Conservation (phyloP, 768 basidiomycete genomes). For the Pulveroboletus ravenelii region DNA sequence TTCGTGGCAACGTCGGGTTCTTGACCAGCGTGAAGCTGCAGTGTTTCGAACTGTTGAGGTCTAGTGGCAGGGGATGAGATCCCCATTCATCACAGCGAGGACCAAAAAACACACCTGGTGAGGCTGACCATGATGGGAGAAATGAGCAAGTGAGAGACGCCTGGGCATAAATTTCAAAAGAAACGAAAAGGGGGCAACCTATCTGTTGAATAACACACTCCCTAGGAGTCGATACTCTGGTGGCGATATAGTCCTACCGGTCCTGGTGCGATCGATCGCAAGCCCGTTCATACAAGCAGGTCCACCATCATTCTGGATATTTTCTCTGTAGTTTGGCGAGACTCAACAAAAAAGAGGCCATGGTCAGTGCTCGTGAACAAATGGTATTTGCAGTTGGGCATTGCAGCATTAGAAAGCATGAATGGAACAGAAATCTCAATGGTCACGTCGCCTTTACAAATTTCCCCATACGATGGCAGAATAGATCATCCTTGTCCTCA, state of each 20-base stretch:
- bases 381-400: background rate
- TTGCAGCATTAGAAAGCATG: background rate
- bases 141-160: background rate
- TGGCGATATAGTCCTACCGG: too few species aligned
- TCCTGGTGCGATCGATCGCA: background rate
- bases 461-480: conserved; percentile 55
- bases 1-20: conserved; percentile 56
- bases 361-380: background rate
- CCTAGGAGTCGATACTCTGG: background rate
- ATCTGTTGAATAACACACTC: background rate
- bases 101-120: conserved; percentile 2
- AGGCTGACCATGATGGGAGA: background rate
- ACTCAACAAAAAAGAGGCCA: background rate
- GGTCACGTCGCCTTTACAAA: conserved; percentile 42
- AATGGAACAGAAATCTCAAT: background rate
- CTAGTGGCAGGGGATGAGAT: background rate
- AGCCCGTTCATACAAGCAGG: too few species aligned
- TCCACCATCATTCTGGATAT: too few species aligned
- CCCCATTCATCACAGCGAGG: background rate
- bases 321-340: background rate
- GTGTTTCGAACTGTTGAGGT: conserved; percentile 60
- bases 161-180: background rate
- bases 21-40: conserved; percentile 78
- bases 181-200: background rate
- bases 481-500: conserved; percentile 54